Evolutionary conservation across 1,284 basidiomycete genomes (phyloP), one percentile per base, ranked within the genome.

Genomic region (Earliella scabrosa): DNA sequence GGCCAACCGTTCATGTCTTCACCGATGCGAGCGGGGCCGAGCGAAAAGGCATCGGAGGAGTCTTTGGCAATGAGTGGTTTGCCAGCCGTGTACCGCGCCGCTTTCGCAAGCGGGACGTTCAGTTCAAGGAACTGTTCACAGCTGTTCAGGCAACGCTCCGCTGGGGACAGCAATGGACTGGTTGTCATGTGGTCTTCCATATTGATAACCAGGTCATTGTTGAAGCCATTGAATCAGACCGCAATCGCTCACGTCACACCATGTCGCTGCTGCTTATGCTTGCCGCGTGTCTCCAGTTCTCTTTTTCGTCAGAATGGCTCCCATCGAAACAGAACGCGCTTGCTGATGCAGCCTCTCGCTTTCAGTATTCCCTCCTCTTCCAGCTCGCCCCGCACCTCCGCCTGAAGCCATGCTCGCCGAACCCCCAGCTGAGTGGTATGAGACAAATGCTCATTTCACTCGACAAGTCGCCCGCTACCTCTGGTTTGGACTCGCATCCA

Each of bases 401-500:
- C 13, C n/a, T 11, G 31, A 49, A 48, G n/a, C 32, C 52, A 20
- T 48, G 23, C 32, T 43, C 29, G 1, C 36, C 52, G 32, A 34
- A 40, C 47, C 53, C 53, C 53, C 53, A 8, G 34, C 53, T 55
- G 32, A 26, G 2, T 55, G 53, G 53, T 55, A n/a, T 50, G 53
- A 55, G 23, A 40, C 47, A 4, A 24, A 55, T 29, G 31, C 53
- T 50, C 35, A 40, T 2, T 27, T 35, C 53, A 45, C 53, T 40
- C 40, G 43, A 45, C 41, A 23, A 32, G 53, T 45, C n/a, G 53
- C 53, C 34, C 20, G 14, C 4, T 55, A 55, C 23, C 53, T 55
- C 51, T 71, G 65, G 66, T 66, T 70, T 49, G 66, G 70, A 4
- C 63, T 71, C 27, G 68, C 69, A 43, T 59, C 67, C 52, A 66